Base-by-base conservation (phyloP, 1,139 yeast species). In the Debaryomyces sp. region DNA sequence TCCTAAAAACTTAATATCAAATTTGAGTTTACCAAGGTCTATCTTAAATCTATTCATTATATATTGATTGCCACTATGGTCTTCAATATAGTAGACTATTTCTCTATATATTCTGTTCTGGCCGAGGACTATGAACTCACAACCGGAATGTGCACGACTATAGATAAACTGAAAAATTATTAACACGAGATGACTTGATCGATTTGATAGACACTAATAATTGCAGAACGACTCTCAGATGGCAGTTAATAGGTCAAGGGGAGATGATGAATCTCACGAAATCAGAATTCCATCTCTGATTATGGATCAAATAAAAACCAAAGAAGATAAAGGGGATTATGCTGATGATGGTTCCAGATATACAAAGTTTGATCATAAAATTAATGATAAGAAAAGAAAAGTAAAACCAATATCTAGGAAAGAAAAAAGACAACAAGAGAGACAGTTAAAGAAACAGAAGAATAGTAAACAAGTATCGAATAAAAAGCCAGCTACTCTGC, bases 211-310 rank as follows among this genome's bases (percentile, higher is more conserved):
- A 15, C n/a, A 35, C 12, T 21, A 26, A 10, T 22, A 29, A 18
- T 36, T 27, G 29, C 21, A 32, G 15, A 21, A 23, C 8, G 30
- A 21, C 5, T 15, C 12, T 26, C 38, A 33, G 24, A 49, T 46
- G 50, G 48, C 26, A 17, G 41, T 40, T 10, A 37, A 26, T 10
- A 42, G 37, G 23, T 38, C 43, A 22, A 37, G 30, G 13, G 49
- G 48, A 24, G 53, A 45, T 7, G 60, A 54, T 4, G 68, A 61
- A 17, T 41, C 54, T 6, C 85, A 80, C 56, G 79, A 77, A 7
- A 84, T 87, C 44, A 76, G 84, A 51, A 71, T 89, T 24, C 96
- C 96, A 0, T 88, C 87, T 1, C 68, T 72, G 15, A 64, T 89
- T 34, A 63, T 89, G 45, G 94, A 88, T 54, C 85, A 84, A 61